These are phyloP conservation scores for Pyrus hybrid DNA, from an alignment of 331 rosid species.

Conservation along the genomic window DNA sequence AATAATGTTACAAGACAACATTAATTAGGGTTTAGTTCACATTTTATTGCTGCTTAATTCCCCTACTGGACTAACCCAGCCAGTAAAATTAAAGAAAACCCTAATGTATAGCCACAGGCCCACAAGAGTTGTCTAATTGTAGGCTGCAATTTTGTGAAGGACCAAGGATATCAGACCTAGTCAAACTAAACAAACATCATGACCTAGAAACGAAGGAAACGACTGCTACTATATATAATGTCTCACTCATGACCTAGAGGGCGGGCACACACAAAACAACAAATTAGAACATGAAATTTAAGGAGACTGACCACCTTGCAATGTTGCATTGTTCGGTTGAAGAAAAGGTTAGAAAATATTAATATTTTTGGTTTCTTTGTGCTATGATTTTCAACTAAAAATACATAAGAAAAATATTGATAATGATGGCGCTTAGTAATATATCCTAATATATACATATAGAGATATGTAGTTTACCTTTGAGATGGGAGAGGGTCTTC, in stretches of 20 bases:
- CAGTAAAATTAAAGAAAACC: background rate
- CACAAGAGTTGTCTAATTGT: background rate
- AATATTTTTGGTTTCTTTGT: too few relatives aligned
- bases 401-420: background rate
- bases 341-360: background rate
- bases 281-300: background rate
- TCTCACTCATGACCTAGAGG: background rate
- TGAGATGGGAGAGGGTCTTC: constrained; percentile 64
- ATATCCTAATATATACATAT: background rate
- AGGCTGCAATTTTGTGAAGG: background rate
- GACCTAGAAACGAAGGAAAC: background rate
- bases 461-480: constrained; percentile 33
- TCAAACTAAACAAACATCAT: background rate
- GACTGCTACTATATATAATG: background rate
- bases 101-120: background rate
- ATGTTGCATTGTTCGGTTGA: background rate
- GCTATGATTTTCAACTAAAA: background rate
- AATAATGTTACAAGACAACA: background rate
- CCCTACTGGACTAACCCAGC: background rate
- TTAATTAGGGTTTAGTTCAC: background rate
- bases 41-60: background rate
- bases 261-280: background rate
- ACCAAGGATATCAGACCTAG: background rate
- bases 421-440: background rate
- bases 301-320: background rate